A percentile compares a stretch with the other conserved stretches of the same genome.
Evolutionary conservation across 2,329 filamentous ascomycete species (phyloP).

Genomic region (Aspergillus glaucus): DNA sequence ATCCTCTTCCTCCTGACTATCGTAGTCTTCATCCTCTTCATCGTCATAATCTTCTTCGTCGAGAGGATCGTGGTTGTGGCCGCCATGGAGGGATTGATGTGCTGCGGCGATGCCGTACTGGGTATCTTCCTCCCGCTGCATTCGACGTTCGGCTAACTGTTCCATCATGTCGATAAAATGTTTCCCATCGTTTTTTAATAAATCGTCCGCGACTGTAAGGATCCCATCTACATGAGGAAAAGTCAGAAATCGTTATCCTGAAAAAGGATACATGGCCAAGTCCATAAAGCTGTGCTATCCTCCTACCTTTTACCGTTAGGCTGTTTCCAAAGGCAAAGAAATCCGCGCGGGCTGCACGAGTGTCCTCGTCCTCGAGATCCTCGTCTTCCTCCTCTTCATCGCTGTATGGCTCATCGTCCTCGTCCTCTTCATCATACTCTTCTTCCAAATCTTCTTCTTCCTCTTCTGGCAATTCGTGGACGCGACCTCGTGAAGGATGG

Average conservation of each 20-base stretch:
- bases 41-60: slow-evolving; percentile 69
- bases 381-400: slow-evolving; percentile 61
- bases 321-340: slow-evolving; percentile 98
- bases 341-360: slow-evolving; percentile 62
- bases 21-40: slow-evolving; percentile 60
- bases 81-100: slow-evolving; percentile 56
- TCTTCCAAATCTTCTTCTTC: slow-evolving; percentile 44
- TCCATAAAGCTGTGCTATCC: slow-evolving; percentile 3
- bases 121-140: slow-evolving; percentile 93
- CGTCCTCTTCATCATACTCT: slow-evolving; percentile 59
- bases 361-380: slow-evolving; percentile 56
- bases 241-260: too few relatives aligned
- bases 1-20: slow-evolving; percentile 58
- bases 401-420: slow-evolving; percentile 62
- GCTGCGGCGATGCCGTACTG: slow-evolving; percentile 58
- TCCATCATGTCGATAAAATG: slow-evolving; percentile 99
- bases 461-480: slow-evolving; percentile 55
- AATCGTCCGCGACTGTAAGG: slow-evolving; percentile 94
- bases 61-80: slow-evolving; percentile 69
- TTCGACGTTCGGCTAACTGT: slow-evolving; percentile 90
- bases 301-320: slow-evolving; percentile 77
- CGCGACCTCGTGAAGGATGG: slow-evolving; percentile 67
- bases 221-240: slow-evolving; percentile 63
- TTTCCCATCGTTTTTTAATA: slow-evolving; percentile 97
- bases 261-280: slow-evolving; percentile 35